Conservation (phyloP, 2,329 filamentous ascomycete genomes). For the Trichoderma endophyticum region DNA sequence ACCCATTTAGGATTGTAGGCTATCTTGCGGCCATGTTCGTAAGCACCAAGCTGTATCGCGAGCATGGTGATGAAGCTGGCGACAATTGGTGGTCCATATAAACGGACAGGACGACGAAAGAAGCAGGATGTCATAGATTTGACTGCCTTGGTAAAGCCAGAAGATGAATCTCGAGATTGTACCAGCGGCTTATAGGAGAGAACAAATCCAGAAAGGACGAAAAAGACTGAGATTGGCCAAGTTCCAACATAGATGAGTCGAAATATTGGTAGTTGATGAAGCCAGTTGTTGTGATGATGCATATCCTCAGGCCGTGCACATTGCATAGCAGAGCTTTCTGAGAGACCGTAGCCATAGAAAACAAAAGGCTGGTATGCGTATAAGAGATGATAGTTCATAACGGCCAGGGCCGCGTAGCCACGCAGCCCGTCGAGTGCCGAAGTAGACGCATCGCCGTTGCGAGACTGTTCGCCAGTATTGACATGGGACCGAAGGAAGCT, state of each 20-base stretch:
- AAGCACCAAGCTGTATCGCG: neutral
- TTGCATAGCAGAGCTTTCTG: neutral
- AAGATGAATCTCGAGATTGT: neutral
- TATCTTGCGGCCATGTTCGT: neutral
- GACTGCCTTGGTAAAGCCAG: neutral
- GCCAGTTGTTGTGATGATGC: neutral
- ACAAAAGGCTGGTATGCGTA: neutral
- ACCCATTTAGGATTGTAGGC: neutral
- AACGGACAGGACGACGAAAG: neutral
- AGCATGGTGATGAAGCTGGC: neutral
- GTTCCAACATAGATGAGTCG: neutral
- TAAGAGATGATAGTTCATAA: neutral
- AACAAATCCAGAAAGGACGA: neutral
- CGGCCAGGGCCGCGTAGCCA: neutral
- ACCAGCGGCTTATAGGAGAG: neutral
- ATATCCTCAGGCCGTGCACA: neutral
- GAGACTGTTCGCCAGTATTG: neutral
- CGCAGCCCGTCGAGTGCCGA: neutral
- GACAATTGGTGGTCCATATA: neutral
- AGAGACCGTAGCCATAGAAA: neutral
- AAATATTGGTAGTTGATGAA: neutral
- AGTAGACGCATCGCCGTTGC: neutral
- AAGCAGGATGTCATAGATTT: neutral
- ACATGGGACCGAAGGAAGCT: neutral
- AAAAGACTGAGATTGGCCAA: neutral